These are phyloP conservation scores for Solanum microdontum DNA, from an alignment of 257 asterid genomes.

Conservation along the genomic window DNA sequence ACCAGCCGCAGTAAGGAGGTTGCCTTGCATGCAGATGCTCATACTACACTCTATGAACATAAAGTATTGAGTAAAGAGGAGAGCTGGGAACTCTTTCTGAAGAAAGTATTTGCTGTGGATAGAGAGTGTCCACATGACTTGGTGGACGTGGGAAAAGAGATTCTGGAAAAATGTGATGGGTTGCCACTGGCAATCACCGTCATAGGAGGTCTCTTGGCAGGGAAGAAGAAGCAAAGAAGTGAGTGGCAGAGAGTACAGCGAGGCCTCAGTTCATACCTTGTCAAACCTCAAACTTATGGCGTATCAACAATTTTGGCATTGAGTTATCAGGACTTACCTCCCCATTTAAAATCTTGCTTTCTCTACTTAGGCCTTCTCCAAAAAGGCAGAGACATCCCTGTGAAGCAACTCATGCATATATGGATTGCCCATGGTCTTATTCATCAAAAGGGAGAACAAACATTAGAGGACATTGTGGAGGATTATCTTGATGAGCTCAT, in stretches of 20 bases:
- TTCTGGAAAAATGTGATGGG: constrained; percentile 9
- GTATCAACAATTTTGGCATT: background rate
- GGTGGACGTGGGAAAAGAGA: constrained; percentile 11
- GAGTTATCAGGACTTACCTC: constrained; percentile 13
- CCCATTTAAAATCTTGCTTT: constrained; percentile 15
- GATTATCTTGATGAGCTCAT: constrained; percentile 14
- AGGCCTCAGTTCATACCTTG: background rate
- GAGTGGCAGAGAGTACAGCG: constrained; percentile 15
- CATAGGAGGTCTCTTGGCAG: constrained; percentile 6
- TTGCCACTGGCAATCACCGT: constrained; percentile 14
- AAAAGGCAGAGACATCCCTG: background rate
- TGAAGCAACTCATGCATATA: constrained; percentile 2
- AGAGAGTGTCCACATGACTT: background rate
- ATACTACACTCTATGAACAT: background rate
- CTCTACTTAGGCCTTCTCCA: constrained; percentile 4
- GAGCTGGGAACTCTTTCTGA: constrained; percentile 18
- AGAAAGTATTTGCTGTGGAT: background rate
- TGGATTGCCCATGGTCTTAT: constrained; percentile 24
- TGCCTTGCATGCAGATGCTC: background rate
- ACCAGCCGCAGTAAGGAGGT: constrained; percentile 6
- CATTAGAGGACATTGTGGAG: constrained; percentile 7
- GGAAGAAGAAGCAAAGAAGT: background rate
- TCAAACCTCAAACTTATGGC: background rate
- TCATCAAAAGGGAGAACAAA: background rate
- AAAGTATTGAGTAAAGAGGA: background rate